Base-by-base conservation (phyloP, 2,329 filamentous ascomycete species). In the Talaromyces funiculosus region DNA sequence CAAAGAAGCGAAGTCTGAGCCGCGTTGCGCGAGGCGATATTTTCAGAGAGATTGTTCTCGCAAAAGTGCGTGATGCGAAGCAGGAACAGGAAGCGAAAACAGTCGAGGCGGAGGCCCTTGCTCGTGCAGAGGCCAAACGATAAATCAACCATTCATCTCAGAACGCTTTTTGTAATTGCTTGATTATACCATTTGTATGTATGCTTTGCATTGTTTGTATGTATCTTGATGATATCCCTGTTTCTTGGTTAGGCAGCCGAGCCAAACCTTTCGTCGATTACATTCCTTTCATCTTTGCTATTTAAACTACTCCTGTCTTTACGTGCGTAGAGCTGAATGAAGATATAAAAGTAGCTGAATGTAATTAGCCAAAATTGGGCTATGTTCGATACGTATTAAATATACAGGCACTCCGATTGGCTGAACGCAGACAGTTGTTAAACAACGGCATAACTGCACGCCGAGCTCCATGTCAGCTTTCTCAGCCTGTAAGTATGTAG, bases 1-100 rank as follows among this genome's bases (percentile, higher is more conserved):
- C 72, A 29, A 83, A 84, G 72, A 80, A 77, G 66, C 72, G 78
- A 47, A 81, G 81, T 65, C 71, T 87, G 63, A 81, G 81, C 69
- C 83, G 81, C 64, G 73, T 84, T 64, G 85, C 85, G 35, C 85
- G 84, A 67, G 82, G 82, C 53, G 83, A 90, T 64, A 95, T 97
- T 69, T 97, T 97, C 85, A 85, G 90, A 68, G 93, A 97, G 75
- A 90, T 97, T 12, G 93, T 97, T 14, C 80, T 96, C 61, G 93
- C 92, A 65, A 97, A 97, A 80, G 91, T 96, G 49, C 85, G 89
- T 62, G 92, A 96, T 76, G 89, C 90, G 84, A 95, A 95, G 81
- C 88, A 91, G 67, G 84, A 92, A 68, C 89, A 96, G 72, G 87
- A 92, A 71, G 84, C 84, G 33, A 81, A 89, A 67, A 86, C 88